Evolutionary conservation across 805 yeast species (phyloP).

Genomic region (Saccharomyces mikatae): DNA sequence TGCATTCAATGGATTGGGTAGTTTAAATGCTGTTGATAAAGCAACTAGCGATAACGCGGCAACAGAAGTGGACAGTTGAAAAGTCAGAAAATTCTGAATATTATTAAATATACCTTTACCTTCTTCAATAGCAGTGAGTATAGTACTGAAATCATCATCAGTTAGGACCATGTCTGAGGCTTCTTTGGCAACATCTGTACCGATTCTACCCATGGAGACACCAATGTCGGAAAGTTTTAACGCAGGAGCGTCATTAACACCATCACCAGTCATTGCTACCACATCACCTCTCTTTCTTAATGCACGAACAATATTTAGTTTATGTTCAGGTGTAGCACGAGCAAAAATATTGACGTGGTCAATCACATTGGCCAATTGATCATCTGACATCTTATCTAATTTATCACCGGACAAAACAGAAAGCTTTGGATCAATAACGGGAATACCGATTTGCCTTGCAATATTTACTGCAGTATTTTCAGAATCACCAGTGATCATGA

Average conservation of each 20-base stretch:
- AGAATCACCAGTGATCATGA: constrained; percentile 95
- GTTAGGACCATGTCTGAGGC: constrained; percentile 97
- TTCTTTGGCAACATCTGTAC: constrained; percentile 97
- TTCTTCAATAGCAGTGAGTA: constrained; percentile 87
- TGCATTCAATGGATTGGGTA: constrained; percentile 92
- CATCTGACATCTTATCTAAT: constrained; percentile 65
- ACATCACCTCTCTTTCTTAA: constrained; percentile 85
- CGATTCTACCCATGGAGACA: constrained; percentile 86
- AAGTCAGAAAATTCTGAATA: constrained; percentile 88
- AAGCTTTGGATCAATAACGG: constrained; percentile 49
- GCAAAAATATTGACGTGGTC: constrained; percentile 84
- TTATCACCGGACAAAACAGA: constrained; percentile 82
- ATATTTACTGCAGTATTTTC: constrained; percentile 80
- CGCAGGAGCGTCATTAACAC: constrained; percentile 98
- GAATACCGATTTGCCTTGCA: constrained; percentile 87
- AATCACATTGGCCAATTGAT: constrained; percentile 65
- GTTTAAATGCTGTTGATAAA: constrained; percentile 71
- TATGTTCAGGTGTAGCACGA: constrained; percentile 91
- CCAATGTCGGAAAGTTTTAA: constrained; percentile 93
- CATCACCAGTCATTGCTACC: constrained; percentile 99
- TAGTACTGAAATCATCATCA: constrained; percentile 94
- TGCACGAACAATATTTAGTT: constrained; percentile 82
- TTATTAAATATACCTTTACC: constrained; percentile 96
- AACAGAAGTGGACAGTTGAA: constrained; percentile 91
- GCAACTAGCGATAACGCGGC: constrained; percentile 91